phyloP scores from a whole-genome alignment of 2,329 filamentous ascomycete genomes.

The Aureobasidium sp. region DNA sequence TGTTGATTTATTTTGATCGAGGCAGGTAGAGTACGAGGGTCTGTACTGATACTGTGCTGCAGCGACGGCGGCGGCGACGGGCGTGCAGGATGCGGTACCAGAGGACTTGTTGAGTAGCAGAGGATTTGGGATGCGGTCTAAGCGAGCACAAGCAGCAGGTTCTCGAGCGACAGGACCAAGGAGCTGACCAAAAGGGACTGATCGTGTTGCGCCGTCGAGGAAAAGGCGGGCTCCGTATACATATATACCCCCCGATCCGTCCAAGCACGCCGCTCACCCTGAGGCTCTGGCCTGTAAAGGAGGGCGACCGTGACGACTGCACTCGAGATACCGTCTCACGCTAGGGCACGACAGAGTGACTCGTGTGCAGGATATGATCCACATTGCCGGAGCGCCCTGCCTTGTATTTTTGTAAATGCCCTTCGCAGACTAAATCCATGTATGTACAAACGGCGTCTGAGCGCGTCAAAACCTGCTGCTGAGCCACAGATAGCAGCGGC shows the following conservation, averaged over 20 bases:
- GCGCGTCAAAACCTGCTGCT: conserved; percentile 11
- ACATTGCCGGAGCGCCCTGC: conserved; percentile 11
- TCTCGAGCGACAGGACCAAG: conserved; percentile 1
- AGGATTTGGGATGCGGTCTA: neutral
- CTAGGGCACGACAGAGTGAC: conserved; percentile 16
- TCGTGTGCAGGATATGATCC: conserved; percentile 14
- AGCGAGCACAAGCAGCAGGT: conserved; percentile 4
- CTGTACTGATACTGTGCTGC: neutral
- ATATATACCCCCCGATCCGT: conserved; percentile 7
- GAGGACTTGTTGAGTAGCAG: neutral
- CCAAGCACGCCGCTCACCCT: conserved; percentile 8
- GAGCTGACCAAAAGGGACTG: conserved; percentile 7
- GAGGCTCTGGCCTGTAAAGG: conserved; percentile 9
- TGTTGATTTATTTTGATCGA: conserved; percentile 9
- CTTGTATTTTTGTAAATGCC: conserved; percentile 13
- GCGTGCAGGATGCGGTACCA: conserved; percentile 9
- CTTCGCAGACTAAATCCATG: conserved; percentile 12
- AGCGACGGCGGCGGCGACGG: too few species aligned
- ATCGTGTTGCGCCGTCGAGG: conserved; percentile 9
- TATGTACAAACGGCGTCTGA: conserved; percentile 10
- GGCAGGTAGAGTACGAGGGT: neutral
- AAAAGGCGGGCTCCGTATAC: conserved; percentile 4
- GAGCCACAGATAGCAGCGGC: conserved; percentile 11
- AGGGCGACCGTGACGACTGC: conserved; percentile 13
- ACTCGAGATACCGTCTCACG: conserved; percentile 13